A percentile compares a stretch with the other conserved stretches of the same genome.
Evolutionary conservation across 1,284 basidiomycete genomes (phyloP).

Genomic region (Neotropicomus parvogracilis): DNA sequence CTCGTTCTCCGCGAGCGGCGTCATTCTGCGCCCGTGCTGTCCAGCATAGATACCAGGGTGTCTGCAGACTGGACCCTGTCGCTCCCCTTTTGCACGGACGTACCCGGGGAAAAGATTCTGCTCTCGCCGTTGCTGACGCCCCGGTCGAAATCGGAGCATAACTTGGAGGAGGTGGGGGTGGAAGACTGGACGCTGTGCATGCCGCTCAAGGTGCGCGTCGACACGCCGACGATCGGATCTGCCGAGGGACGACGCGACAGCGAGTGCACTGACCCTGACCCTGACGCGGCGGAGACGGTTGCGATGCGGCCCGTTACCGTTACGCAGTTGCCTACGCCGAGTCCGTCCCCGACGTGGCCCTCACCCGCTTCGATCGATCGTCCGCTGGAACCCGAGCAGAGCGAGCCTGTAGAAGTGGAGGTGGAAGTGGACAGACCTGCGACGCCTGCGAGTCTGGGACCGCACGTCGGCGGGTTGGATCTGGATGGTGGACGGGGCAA

Average conservation of each 20-base stretch:
- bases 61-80: slow-evolving; percentile 31
- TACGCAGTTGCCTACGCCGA: slow-evolving; percentile 27
- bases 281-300: neutral
- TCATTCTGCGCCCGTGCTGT: slow-evolving; percentile 32
- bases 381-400: slow-evolving; percentile 11
- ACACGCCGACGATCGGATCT: slow-evolving; percentile 1
- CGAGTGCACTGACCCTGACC: neutral
- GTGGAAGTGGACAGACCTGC: slow-evolving; percentile 14
- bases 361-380: slow-evolving; percentile 2
- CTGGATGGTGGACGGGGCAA: slow-evolving; percentile 30
- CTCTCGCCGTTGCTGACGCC: slow-evolving; percentile 13
- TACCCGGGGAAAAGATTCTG: slow-evolving; percentile 24
- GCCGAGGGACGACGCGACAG: slow-evolving; percentile 4
- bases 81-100: slow-evolving; percentile 30
- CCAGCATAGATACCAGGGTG: slow-evolving; percentile 1
- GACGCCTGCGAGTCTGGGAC: slow-evolving; percentile 26
- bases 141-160: neutral
- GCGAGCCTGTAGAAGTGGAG: neutral
- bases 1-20: slow-evolving; percentile 30
- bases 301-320: neutral
- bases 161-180: slow-evolving; percentile 5
- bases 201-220: slow-evolving; percentile 22
- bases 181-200: slow-evolving; percentile 35
- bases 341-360: slow-evolving; percentile 26
- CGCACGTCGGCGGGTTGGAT: slow-evolving; percentile 30